These are phyloP conservation scores for Stemphylium vesicarium DNA, from an alignment of 2,329 filamentous ascomycete species.

Conservation along the genomic window DNA sequence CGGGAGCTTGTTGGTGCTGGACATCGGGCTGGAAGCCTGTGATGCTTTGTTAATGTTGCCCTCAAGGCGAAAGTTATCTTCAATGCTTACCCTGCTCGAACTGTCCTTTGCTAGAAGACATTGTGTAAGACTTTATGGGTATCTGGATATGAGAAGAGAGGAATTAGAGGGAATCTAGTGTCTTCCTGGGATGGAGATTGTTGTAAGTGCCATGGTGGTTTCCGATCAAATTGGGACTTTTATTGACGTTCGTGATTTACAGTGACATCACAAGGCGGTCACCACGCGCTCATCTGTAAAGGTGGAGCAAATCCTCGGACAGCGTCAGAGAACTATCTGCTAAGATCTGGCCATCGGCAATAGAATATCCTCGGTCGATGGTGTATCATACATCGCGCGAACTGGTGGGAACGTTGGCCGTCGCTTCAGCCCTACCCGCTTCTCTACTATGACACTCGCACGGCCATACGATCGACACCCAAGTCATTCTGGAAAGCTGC, in stretches of 20 bases:
- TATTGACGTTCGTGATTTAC: slow-evolving; percentile 24
- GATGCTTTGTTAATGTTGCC: slow-evolving; percentile 1
- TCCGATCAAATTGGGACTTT: slow-evolving; percentile 13
- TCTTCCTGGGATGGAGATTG: neutral
- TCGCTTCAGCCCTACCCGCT: slow-evolving; percentile 15
- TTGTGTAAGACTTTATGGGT: slow-evolving; percentile 54
- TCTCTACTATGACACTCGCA: neutral
- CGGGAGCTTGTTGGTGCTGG: slow-evolving; percentile 59
- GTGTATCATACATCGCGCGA: slow-evolving; percentile 1
- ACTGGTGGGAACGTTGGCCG: slow-evolving; percentile 9
- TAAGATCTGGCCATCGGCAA: neutral
- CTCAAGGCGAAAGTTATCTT: neutral
- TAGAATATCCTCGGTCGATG: slow-evolving; percentile 6
- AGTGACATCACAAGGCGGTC: slow-evolving; percentile 36
- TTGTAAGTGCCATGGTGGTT: neutral
- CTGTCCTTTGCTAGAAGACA: slow-evolving; percentile 43
- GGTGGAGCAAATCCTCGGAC: slow-evolving; percentile 21
- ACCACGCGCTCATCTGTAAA: slow-evolving; percentile 19
- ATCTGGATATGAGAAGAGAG: neutral
- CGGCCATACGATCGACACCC: neutral
- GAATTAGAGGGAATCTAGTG: neutral
- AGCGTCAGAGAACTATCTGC: neutral
- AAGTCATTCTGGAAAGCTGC: neutral
- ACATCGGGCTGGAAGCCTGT: slow-evolving; percentile 58
- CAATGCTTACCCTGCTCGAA: slow-evolving; percentile 43